These are phyloP conservation scores for Musa balbisiana DNA, from an alignment of 202 grass and related monocot genomes.

Conservation along the genomic window DNA sequence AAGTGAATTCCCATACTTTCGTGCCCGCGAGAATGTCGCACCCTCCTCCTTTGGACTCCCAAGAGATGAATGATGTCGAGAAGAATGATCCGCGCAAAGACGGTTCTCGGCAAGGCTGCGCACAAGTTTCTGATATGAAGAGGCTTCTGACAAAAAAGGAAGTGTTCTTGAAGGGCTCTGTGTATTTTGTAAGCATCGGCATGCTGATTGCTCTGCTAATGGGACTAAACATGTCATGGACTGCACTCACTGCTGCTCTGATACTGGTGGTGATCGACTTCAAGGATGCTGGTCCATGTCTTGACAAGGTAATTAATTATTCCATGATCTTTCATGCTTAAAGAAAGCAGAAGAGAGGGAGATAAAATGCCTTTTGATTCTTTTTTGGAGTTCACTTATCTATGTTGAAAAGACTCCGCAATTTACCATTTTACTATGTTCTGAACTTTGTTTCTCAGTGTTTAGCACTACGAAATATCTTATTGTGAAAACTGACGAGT, in stretches of 20 bases:
- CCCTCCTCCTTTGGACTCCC: not conserved
- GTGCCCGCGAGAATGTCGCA: constrained; percentile 19
- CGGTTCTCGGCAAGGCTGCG: not conserved
- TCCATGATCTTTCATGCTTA: not conserved
- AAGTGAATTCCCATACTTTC: constrained; percentile 9
- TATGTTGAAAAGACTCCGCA: no score
- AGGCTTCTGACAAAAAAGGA: constrained; percentile 4
- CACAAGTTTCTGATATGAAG: not conserved
- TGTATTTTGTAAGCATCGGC: constrained; percentile 9
- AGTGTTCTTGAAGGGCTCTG: constrained; percentile 1
- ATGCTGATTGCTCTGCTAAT: constrained; percentile 17
- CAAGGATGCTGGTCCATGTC: constrained; percentile 19
- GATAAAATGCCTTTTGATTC: not conserved
- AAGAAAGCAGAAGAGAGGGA: not conserved
- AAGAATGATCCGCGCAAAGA: not conserved
- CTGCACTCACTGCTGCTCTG: constrained; percentile 3
- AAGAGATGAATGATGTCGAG: not conserved
- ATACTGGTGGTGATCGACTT: constrained; percentile 11
- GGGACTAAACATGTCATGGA: constrained; percentile 23
- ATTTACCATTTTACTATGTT: no score
- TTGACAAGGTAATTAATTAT: constrained; percentile 16
- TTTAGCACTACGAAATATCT: not conserved
- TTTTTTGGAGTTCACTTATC: not conserved
- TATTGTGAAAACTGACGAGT: not conserved
- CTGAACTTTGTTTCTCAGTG: no score